Evolutionary conservation across 108 stramenopile genomes (phyloP), one percentile per base, ranked within the genome.

Genomic region (Cyclotella baltica): DNA sequence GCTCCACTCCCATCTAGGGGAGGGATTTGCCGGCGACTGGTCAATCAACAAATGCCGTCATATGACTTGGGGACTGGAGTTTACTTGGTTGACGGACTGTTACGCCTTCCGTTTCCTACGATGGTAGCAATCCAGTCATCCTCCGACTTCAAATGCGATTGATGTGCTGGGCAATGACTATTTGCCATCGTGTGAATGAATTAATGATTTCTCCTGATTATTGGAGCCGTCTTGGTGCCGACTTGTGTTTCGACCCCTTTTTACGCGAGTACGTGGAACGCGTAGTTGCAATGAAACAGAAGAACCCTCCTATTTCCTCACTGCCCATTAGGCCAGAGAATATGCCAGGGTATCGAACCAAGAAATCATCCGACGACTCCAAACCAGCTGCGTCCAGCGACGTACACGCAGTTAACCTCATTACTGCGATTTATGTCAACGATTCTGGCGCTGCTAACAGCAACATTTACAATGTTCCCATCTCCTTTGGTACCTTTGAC

Each of bases 1-100:
- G 19, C 40, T 75, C 1, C 74, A 75, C 19, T 75, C 74, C 33
- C 53, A 69, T 50, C 52, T 34, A 20, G 51, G 53, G 8, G 68
- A 69, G 55, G 68, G 68, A 18, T 69, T 69, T 37, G 33, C 52
- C 19, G 52, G 51, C 1, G 52, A 69, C 22, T 69, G 53, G 52
- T 51, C 68, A 16, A 69, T 69, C 34, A 55, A 55, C 15, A 52
- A 53, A 36, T 36, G 34, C 19, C 34, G 52, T 2, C 68, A 55
- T 53, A 31, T 31, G n/a, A 13, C 8, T 2, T 69, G 10, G 15
- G 68, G 68, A 31, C 27, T 35, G 11, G 16, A 33, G 18, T 69
- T 55, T 35, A 55, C 53, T 9, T 53, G 52, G 33, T 4, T 55
- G 18, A 69, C 53, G 20, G 52, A 67, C 19, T 67, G 66, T 29